A percentile compares a stretch with the other conserved stretches of the same genome.
These are phyloP conservation scores for Lycium ferocissimum DNA, from an alignment of 257 asterid genomes.

Conservation along the genomic window DNA sequence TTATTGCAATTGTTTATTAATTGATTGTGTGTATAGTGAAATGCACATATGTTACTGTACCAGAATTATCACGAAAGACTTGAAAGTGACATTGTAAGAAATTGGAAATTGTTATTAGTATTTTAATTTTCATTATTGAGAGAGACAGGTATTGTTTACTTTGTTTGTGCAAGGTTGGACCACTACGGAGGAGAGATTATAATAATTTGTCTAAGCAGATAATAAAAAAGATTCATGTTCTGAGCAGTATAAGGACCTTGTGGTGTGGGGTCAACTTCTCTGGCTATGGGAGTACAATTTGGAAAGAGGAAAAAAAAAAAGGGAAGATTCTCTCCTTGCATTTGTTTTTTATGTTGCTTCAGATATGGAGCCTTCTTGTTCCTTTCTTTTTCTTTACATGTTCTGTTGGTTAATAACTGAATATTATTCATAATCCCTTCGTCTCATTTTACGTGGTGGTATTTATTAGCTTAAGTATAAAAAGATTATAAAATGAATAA, in stretches of 20 bases:
- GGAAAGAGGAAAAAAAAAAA: not conserved
- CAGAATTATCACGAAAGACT: not conserved
- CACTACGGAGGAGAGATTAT: slow-evolving; percentile 17
- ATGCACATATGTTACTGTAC: slow-evolving; percentile 22
- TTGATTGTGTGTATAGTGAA: slow-evolving; percentile 25
- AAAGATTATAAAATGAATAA: not conserved
- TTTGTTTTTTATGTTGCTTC: not conserved
- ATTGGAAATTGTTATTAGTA: not conserved
- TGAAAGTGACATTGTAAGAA: not conserved
- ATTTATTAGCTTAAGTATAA: not conserved
- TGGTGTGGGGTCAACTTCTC: slow-evolving; percentile 45
- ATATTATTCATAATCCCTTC: not conserved
- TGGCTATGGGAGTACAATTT: slow-evolving; percentile 52
- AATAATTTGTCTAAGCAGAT: not conserved
- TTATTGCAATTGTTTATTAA: not conserved
- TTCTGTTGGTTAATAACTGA: not conserved
- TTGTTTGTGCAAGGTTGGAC: slow-evolving; percentile 33
- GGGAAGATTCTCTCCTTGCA: slow-evolving; percentile 24
- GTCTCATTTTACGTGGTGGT: not conserved
- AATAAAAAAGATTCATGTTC: slow-evolving; percentile 54
- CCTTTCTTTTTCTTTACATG: not conserved
- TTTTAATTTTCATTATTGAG: slow-evolving; percentile 1
- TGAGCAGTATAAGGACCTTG: slow-evolving; percentile 51
- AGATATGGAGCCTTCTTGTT: not conserved
- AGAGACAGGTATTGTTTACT: not conserved